Conservation (phyloP, 108 stramenopile genomes). For the Skeletonema menzelii region DNA sequence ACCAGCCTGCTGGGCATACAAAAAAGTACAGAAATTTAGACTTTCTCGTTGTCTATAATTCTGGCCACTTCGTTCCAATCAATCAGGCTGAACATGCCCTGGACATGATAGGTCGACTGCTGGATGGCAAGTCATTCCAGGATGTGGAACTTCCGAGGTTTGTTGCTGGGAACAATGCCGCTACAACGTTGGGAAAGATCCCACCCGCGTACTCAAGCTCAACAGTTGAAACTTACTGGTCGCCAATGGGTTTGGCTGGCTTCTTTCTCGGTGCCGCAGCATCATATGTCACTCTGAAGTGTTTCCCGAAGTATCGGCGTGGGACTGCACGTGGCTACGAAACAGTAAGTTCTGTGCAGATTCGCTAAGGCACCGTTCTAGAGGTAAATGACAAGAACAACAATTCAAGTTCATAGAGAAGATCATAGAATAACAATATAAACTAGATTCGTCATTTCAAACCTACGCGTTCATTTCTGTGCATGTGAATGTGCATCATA, state of each 20-base stretch:
- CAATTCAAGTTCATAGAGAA: neutral
- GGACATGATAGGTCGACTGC: constrained; percentile 57
- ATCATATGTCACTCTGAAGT: neutral
- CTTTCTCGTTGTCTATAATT: constrained; percentile 65
- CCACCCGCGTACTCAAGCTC: neutral
- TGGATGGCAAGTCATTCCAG: constrained; percentile 43
- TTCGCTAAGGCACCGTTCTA: neutral
- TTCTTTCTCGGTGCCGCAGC: constrained; percentile 21
- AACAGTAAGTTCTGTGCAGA: neutral
- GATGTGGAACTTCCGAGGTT: constrained; percentile 50
- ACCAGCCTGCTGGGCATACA: constrained; percentile 57
- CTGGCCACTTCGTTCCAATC: constrained; percentile 71
- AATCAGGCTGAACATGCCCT: constrained; percentile 54
- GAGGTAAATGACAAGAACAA: neutral
- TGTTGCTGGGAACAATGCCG: neutral
- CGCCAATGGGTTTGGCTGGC: constrained; percentile 15
- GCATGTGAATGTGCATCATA: neutral
- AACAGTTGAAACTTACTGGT: neutral
- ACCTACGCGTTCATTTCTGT: neutral
- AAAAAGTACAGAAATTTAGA: constrained; percentile 53
- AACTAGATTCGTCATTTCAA: neutral
- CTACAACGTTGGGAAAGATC: neutral
- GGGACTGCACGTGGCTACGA: neutral
- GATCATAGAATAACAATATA: neutral
- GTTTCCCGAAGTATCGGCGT: constrained; percentile 4